Evolutionary conservation across 2,329 filamentous ascomycete species (phyloP), one percentile per base, ranked within the genome.

Genomic region (Scedosporium dehoogii): DNA sequence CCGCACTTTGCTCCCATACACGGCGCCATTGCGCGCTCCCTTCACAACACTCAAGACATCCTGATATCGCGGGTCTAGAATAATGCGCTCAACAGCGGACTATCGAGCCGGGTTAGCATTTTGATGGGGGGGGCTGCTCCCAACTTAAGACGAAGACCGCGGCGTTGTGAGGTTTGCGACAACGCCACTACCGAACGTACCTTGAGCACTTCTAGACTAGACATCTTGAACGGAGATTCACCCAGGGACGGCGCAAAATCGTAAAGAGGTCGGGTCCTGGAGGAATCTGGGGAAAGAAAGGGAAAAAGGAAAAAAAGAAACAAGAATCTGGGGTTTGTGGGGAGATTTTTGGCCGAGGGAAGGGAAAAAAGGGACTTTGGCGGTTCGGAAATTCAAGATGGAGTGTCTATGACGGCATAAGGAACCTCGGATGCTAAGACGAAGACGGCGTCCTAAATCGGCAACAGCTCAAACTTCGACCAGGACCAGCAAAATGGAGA

Each of bases 1-100:
- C 66, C 94, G 92, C 75, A 99, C 91, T 84, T 97, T 97, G 70
- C 90, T 86, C 65, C 94, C 94, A 77, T 99, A 99, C 66, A 99
- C 91, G 67, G 92, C 87, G 74, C 94, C 94, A 85, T 97, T 99
- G 76, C 94, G 91, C 68, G 94, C 89, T 70, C 87, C 91, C 83
- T 99, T 99, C 74, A 96, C 74, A 68, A 99, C 81, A 63, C 90
- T 85, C 65, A 99, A 84, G 62, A 92, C 74, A 70, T 94, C 91
- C 70, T 94, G 91, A 77, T 96, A 90, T 67, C 85, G 82, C 5
- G 92, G 92, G 73, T 97, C 86, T 65, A 94, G 84, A 67, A 92
- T 80, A 63, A 96, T 81, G 68, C 83, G 82, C 78, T 96, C 91
- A 68, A 92, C 77, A 65, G 83, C 80, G 68, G 81, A 79, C 89